Percentiles rank a stretch among this genome's conserved stretches.
Conservation (phyloP, 306 rosid genomes). For the Elaeagnus macrophylla region DNA sequence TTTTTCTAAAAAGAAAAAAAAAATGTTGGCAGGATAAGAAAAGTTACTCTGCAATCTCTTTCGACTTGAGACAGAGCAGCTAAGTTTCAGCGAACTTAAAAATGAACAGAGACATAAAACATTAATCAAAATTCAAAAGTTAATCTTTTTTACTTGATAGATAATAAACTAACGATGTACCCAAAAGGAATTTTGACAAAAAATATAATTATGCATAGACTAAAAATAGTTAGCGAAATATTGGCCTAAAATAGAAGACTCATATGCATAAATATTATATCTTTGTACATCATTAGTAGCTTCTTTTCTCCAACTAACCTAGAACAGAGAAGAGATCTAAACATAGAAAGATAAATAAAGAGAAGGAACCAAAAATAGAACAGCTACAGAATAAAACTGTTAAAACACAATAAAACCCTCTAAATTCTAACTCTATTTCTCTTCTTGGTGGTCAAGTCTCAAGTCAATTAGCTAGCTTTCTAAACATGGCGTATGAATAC, state of each 20-base stretch:
- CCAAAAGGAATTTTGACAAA: slow-evolving; percentile 16
- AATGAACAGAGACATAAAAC: too few species aligned
- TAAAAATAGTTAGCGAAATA: not conserved
- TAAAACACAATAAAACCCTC: slow-evolving; percentile 29
- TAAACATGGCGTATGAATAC: slow-evolving; percentile 64
- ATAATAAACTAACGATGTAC: not conserved
- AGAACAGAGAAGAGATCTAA: slow-evolving; percentile 26
- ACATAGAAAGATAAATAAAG: slow-evolving; percentile 9
- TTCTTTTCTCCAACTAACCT: slow-evolving; percentile 6
- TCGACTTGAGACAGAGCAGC: too few species aligned
- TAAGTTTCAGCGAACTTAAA: not conserved
- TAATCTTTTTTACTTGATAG: not conserved
- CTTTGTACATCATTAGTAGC: slow-evolving; percentile 49
- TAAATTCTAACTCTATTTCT: slow-evolving; percentile 22
- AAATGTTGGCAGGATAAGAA: too few species aligned
- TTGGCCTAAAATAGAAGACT: slow-evolving; percentile 28
- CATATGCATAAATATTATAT: slow-evolving; percentile 36
- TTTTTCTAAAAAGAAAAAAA: too few species aligned
- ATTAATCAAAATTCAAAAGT: slow-evolving; percentile 2
- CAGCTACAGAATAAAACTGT: not conserved
- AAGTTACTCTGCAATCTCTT: too few species aligned
- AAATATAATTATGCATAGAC: not conserved
- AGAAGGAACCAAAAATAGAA: not conserved
- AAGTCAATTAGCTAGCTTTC: slow-evolving; percentile 46
- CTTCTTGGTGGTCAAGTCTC: slow-evolving; percentile 20